Base-by-base conservation (phyloP, 805 yeast genomes). In the Middelhovenomyces tepae region DNA sequence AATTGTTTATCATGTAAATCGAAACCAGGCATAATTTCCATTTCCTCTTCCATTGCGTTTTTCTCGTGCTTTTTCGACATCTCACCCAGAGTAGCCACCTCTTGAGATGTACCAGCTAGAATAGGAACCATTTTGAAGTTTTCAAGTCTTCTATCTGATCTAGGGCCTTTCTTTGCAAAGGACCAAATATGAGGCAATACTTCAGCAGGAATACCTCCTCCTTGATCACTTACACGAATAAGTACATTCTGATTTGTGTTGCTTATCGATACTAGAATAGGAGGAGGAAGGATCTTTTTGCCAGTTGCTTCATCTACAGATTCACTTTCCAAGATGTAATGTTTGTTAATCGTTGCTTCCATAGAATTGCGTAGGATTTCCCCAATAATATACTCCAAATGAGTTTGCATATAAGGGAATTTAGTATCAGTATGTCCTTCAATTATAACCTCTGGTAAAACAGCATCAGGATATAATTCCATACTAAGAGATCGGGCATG, bases 361-460 rank as follows among this genome's bases (percentile, higher is more conserved):
- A 74, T 71, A 3, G 93, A 73, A 51, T 91, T 89, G 43, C 96
- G 68, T 37, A 91, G 59, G 22, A 89, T 77, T 56, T 89, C 97
- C 15, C 95, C 91, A 33, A 87, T 64, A 25, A 89, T 64, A 54
- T 84, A 89, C 47, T 82, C 86, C 43, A 91, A 62, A 60, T 89
- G 97, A 3, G 86, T 77, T 7, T 79, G 77, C 63, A 91, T 69
- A 52, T 86, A 89, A 30, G 86, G 91, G 54, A 91, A 84, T 11
- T 66, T 66, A 16, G 78, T 63, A 37, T 75, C 73, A 5, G 61
- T 43, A 14, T 77, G 78, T 2, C 95, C 95, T 38, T 79, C 81
- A n/a, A 87, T 69, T 3, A 70, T 64, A 28, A 89, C 53, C 35
- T 76, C 75, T 0, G 98, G 97, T 70, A 85, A 64, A 25, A 60